Conservation (phyloP, 1,284 basidiomycete genomes). For the Garcileccinum viscosum region DNA sequence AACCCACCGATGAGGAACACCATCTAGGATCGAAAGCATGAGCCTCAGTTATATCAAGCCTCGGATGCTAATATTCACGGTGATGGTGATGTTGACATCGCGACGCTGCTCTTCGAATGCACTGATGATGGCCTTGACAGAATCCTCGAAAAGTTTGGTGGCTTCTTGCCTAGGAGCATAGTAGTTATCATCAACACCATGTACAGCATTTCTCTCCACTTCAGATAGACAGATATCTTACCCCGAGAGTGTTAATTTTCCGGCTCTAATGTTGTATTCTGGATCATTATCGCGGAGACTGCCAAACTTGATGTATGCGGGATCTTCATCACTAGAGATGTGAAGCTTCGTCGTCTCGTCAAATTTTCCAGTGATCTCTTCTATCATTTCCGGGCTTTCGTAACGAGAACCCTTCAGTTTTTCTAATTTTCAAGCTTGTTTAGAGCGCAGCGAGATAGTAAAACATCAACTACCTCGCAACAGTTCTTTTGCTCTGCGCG, state of each 20-base stretch:
- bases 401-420: conserved; percentile 23
- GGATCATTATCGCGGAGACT: conserved; percentile 41
- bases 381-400: conserved; percentile 31
- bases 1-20: conserved; percentile 47
- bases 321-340: conserved; percentile 37
- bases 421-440: background rate
- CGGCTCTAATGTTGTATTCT: conserved; percentile 40
- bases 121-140: conserved; percentile 39
- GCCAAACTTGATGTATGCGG: conserved; percentile 47
- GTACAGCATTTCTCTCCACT: background rate
- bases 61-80: conserved; percentile 16
- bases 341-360: conserved; percentile 45
- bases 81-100: conserved; percentile 25
- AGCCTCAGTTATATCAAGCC: background rate
- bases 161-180: conserved; percentile 34
- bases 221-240: conserved; percentile 19
- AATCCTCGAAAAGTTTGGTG: conserved; percentile 45
- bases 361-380: conserved; percentile 42
- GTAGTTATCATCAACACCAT: background rate
- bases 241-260: conserved; percentile 44
- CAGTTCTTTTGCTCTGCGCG: conserved; percentile 42
- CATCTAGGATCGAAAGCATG: conserved; percentile 25
- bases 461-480: conserved; percentile 38
- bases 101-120: conserved; percentile 41
- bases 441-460: background rate